phyloP scores from a whole-genome alignment of 345 rosid species.

The Noccaea caerulescens region DNA sequence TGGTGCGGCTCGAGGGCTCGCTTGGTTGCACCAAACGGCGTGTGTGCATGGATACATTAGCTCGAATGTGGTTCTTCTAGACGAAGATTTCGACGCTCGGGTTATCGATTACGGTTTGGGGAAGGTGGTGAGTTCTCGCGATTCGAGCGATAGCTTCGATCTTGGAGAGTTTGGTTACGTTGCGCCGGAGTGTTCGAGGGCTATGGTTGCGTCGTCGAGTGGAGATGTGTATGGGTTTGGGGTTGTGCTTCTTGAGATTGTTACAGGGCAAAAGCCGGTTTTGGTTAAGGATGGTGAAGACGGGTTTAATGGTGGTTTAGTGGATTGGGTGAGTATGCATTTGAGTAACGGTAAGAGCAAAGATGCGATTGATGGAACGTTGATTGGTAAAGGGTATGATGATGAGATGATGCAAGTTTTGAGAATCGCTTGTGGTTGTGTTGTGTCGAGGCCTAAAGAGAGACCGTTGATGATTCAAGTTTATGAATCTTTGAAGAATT shows the following conservation, averaged over 20 bases:
- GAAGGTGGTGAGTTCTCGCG: constrained; percentile 48
- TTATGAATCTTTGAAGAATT: constrained; percentile 49
- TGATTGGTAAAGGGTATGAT: constrained; percentile 50
- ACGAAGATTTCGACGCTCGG: constrained; percentile 62
- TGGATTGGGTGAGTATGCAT: constrained; percentile 58
- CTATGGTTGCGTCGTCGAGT: constrained; percentile 52
- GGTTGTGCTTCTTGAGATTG: constrained; percentile 57
- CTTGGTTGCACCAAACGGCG: constrained; percentile 61
- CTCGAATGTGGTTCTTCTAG: constrained; percentile 62
- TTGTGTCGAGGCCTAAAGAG: constrained; percentile 53
- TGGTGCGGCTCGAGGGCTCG: constrained; percentile 66
- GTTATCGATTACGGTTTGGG: constrained; percentile 60
- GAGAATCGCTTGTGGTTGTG: constrained; percentile 50
- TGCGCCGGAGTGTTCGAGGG: constrained; percentile 57
- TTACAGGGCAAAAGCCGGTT: constrained; percentile 54
- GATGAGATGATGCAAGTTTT: constrained; percentile 47
- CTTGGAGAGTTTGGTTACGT: constrained; percentile 56
- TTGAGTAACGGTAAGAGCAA: constrained; percentile 42
- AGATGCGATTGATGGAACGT: constrained; percentile 46
- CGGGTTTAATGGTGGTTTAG: constrained; percentile 61
- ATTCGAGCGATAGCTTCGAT: constrained; percentile 53
- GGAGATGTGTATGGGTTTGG: constrained; percentile 70
- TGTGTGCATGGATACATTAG: constrained; percentile 53
- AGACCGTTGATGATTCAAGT: constrained; percentile 52
- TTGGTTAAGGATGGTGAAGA: constrained; percentile 48